These are phyloP conservation scores for Funneliformis caledonium DNA, from an alignment of 371 early-diverging fungal genomes.

Conservation along the genomic window DNA sequence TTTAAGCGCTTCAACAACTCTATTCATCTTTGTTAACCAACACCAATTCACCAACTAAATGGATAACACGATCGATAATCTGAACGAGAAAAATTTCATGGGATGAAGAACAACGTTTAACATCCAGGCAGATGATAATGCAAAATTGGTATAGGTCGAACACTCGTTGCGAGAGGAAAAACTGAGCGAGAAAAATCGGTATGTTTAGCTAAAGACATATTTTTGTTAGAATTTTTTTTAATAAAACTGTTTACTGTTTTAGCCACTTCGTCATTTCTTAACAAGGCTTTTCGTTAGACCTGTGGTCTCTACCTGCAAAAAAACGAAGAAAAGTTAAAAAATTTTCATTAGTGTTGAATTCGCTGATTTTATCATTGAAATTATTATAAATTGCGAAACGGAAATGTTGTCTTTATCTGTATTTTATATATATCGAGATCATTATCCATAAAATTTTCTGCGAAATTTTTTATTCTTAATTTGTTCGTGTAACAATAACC, in stretches of 20 bases:
- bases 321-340: neutral
- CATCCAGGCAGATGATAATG: neutral
- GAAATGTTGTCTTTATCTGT: too few relatives aligned
- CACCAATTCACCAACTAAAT: too few relatives aligned
- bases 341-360: too few relatives aligned
- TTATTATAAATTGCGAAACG: too few relatives aligned
- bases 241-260: constrained; percentile 16
- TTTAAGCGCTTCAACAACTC: too few relatives aligned
- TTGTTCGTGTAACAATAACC: too few relatives aligned
- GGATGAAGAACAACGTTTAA: constrained; percentile 22
- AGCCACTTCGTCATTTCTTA: constrained; percentile 36
- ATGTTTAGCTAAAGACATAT: constrained; percentile 34
- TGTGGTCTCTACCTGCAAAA: neutral
- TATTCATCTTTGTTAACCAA: too few relatives aligned
- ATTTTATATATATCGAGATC: too few relatives aligned
- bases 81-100: constrained; percentile 7
- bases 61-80: too few relatives aligned
- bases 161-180: neutral
- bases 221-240: constrained; percentile 1
- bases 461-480: too few relatives aligned
- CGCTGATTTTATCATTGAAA: too few relatives aligned
- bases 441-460: too few relatives aligned
- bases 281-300: constrained; percentile 23
- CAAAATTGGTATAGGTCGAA: constrained; percentile 9
- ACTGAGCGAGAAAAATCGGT: constrained; percentile 33